Percentiles rank a stretch among this genome's conserved stretches.
These are phyloP conservation scores for Balamuthia mandrillaris DNA, from an alignment of 208 protist species.

Conservation along the genomic window DNA sequence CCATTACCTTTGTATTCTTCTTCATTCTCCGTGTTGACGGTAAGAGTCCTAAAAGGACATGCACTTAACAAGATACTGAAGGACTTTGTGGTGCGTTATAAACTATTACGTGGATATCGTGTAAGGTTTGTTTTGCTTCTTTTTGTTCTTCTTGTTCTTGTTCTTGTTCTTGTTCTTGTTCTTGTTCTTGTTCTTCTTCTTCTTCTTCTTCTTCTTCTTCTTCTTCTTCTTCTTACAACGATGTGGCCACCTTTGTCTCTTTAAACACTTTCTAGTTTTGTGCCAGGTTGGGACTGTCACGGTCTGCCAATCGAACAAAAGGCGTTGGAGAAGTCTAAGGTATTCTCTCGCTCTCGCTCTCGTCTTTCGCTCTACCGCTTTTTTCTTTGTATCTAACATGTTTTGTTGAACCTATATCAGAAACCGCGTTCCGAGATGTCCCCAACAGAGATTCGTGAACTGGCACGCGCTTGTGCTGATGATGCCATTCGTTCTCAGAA, in stretches of 20 bases:
- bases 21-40: neutral
- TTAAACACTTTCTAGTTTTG: neutral
- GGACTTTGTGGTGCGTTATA: constrained; percentile 75
- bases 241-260: too few species aligned
- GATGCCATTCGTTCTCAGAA: constrained; percentile 2
- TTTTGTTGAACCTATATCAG: constrained; percentile 43
- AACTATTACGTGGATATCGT: constrained; percentile 62
- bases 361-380: too few species aligned
- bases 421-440: neutral
- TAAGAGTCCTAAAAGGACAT: constrained; percentile 28
- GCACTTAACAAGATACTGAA: constrained; percentile 77
- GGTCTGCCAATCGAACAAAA: constrained; percentile 78
- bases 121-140: constrained; percentile 56
- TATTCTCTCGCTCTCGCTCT: neutral
- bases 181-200: too few species aligned
- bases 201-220: too few species aligned
- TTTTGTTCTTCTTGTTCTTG: too few species aligned
- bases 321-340: constrained; percentile 57
- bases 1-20: neutral
- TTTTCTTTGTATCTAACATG: too few species aligned
- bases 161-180: too few species aligned
- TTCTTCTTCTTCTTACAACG: too few species aligned
- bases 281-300: constrained; percentile 83
- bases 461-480: constrained; percentile 52
- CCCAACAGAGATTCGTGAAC: constrained; percentile 52